Percentiles rank a stretch among this genome's conserved stretches.
These are phyloP conservation scores for Cutaneotrichosporon cavernicola DNA, from an alignment of 1,284 basidiomycete genomes.

Conservation along the genomic window DNA sequence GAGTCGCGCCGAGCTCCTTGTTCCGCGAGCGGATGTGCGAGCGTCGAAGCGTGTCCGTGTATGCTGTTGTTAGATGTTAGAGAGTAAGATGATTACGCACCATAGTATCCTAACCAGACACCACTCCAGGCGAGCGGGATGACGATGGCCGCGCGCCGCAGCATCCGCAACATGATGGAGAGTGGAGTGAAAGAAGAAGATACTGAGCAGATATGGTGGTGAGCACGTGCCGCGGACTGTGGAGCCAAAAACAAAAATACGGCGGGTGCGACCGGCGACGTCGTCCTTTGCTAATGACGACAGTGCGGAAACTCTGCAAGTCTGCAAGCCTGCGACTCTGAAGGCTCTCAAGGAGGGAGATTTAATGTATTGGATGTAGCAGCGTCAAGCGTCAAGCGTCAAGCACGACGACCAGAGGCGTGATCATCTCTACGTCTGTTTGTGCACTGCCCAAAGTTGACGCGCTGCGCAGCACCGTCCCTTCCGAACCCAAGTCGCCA, in stretches of 20 bases:
- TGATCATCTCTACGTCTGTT: not conserved
- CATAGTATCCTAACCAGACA: conserved; percentile 49
- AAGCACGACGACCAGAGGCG: too few relatives aligned
- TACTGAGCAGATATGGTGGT: not conserved
- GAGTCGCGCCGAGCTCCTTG: conserved; percentile 26
- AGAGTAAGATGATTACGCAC: conserved; percentile 24
- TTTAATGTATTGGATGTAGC: too few relatives aligned
- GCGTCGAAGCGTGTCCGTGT: conserved; percentile 49
- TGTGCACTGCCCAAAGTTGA: not conserved
- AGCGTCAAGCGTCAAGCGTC: too few relatives aligned
- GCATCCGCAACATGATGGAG: conserved; percentile 14
- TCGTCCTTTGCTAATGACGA: not conserved
- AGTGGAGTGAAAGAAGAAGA: not conserved
- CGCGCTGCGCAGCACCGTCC: not conserved
- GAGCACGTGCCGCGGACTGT: not conserved
- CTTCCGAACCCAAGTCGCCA: not conserved
- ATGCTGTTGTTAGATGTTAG: conserved; percentile 31
- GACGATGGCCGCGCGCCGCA: conserved; percentile 37
- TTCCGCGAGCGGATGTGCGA: conserved; percentile 41
- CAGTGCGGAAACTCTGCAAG: not conserved
- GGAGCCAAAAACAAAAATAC: conserved; percentile 4
- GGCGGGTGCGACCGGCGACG: not conserved
- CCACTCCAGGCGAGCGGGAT: conserved; percentile 48
- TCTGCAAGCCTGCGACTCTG: too few relatives aligned
- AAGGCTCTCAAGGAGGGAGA: too few relatives aligned